phyloP scores from a whole-genome alignment of 2,329 filamentous ascomycete genomes.

The Cladophialophora psammophila region DNA sequence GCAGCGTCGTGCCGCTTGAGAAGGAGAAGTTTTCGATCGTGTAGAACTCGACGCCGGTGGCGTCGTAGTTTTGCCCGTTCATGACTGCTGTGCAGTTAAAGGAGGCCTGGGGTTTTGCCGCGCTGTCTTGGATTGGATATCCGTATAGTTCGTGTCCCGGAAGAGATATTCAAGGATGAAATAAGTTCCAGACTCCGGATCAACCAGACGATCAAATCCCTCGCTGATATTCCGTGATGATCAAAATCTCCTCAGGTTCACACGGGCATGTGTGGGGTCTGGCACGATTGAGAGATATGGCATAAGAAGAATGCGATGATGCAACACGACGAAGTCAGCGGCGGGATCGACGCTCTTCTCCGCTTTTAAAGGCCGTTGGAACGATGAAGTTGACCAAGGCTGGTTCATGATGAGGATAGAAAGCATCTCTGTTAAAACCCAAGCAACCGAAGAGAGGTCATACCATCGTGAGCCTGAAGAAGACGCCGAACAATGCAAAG shows the following conservation, averaged over 20 bases:
- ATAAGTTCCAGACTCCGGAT: neutral
- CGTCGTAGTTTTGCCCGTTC: slow-evolving; percentile 36
- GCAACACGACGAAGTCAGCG: neutral
- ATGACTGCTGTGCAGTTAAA: slow-evolving; percentile 8
- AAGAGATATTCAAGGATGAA: neutral
- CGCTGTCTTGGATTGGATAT: neutral
- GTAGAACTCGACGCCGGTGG: slow-evolving; percentile 45
- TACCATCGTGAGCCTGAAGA: slow-evolving; percentile 14
- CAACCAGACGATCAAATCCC: neutral
- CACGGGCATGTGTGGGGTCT: neutral
- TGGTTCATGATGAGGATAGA: neutral
- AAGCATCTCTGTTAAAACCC: neutral
- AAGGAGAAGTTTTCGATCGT: slow-evolving; percentile 51
- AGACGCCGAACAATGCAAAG: slow-evolving; percentile 1
- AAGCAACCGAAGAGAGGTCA: neutral
- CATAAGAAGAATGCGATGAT: neutral
- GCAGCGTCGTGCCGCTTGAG: slow-evolving; percentile 45
- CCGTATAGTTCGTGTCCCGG: no score
- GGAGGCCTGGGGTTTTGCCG: neutral
- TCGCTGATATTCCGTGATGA: neutral
- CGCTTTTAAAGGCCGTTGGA: neutral
- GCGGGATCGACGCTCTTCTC: slow-evolving; percentile 5
- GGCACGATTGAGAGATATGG: neutral
- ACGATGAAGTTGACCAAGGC: neutral
- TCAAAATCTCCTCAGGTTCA: neutral